Percentiles rank a stretch among this genome's conserved stretches.
phyloP scores from a whole-genome alignment of 352 stramenopile species.

The Phytophthora ohioensis region DNA sequence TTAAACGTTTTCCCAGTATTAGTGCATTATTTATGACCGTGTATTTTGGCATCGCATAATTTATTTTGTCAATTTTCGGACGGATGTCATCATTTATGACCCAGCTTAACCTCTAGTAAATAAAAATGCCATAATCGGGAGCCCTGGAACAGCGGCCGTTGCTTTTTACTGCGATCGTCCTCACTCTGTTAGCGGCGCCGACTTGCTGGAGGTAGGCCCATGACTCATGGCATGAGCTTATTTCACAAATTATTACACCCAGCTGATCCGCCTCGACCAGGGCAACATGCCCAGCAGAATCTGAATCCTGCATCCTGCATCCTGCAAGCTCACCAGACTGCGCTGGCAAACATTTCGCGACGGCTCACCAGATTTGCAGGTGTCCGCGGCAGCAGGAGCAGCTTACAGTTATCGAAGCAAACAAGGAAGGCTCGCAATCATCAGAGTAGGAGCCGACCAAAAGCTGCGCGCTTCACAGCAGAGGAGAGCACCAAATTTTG shows the following conservation, averaged over 20 bases:
- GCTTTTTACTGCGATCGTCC: conserved; percentile 27
- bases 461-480: conserved; percentile 8
- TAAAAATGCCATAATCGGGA: too few relatives aligned
- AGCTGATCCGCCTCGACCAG: conserved; percentile 9
- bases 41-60: too few relatives aligned
- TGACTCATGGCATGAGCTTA: neutral
- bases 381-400: conserved; percentile 5
- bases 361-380: conserved; percentile 16
- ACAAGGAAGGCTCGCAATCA: conserved; percentile 3
- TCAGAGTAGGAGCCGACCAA: neutral
- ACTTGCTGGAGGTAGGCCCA: conserved; percentile 11
- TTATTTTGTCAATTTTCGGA: too few relatives aligned
- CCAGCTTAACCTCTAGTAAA: too few relatives aligned
- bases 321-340: conserved; percentile 11
- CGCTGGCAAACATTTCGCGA: conserved; percentile 18
- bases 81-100: too few relatives aligned
- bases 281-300: neutral
- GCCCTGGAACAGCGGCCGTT: conserved; percentile 3
- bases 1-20: too few relatives aligned
- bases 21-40: too few relatives aligned
- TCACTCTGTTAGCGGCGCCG: conserved; percentile 15
- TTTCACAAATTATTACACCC: conserved; percentile 17
- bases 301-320: conserved; percentile 11
- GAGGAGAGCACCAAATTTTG: conserved; percentile 30
- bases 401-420: neutral